Conservation (phyloP, 2,329 filamentous ascomycete genomes). For the Claviceps arundinis region DNA sequence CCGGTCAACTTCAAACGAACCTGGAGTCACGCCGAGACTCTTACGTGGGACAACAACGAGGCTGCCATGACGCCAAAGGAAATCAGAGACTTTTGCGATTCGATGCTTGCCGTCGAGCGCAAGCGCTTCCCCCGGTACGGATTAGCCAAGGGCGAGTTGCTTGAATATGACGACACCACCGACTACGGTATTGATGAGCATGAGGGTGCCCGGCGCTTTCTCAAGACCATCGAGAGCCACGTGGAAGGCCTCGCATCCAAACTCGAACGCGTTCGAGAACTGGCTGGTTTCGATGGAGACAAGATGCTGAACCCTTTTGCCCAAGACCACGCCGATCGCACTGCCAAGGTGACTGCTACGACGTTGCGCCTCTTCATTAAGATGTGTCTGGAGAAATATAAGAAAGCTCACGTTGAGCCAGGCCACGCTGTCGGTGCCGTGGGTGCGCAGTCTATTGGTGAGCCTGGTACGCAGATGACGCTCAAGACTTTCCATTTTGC, state of each 20-base stretch:
- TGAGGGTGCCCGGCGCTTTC: slow-evolving; percentile 72
- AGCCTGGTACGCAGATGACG: slow-evolving; percentile 98
- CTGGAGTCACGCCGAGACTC: slow-evolving; percentile 64
- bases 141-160: slow-evolving; percentile 33
- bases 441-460: slow-evolving; percentile 93
- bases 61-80: slow-evolving; percentile 59
- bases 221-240: slow-evolving; percentile 64
- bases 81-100: slow-evolving; percentile 54
- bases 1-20: slow-evolving; percentile 88
- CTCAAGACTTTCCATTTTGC: slow-evolving; percentile 99
- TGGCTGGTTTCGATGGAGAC: slow-evolving; percentile 34
- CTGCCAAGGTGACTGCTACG: slow-evolving; percentile 67
- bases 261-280: slow-evolving; percentile 39
- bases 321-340: slow-evolving; percentile 46
- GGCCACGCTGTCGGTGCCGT: slow-evolving; percentile 94
- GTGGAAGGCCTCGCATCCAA: slow-evolving; percentile 49
- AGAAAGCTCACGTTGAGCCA: slow-evolving; percentile 80
- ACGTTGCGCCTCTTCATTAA: slow-evolving; percentile 67
- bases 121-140: slow-evolving; percentile 40
- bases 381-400: slow-evolving; percentile 79
- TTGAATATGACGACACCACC: slow-evolving; percentile 57
- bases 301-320: slow-evolving; percentile 8
- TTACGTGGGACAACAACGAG: slow-evolving; percentile 71
- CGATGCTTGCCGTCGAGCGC: slow-evolving; percentile 55
- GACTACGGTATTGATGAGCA: slow-evolving; percentile 61